Percentiles rank a stretch among this genome's conserved stretches.
Conservation (phyloP, 2,329 filamentous ascomycete genomes). For the Phyllosticta paracitricarpa region DNA sequence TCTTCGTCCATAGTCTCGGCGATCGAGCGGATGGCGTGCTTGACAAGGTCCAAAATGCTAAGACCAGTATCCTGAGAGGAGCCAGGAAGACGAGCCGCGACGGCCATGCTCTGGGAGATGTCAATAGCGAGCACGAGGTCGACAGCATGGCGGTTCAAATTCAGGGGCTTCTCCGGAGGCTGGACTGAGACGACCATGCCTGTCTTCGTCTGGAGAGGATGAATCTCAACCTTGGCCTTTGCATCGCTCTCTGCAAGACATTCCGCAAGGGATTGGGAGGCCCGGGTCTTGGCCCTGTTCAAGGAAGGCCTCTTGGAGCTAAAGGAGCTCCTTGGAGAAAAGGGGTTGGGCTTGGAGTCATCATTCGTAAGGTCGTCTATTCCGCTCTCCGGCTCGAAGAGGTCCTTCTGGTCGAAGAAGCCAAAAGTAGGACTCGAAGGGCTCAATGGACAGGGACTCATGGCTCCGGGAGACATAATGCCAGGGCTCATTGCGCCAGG, state of each 20-base stretch:
- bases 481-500: neutral
- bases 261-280: neutral
- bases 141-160: constrained; percentile 35
- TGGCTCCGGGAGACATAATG: neutral
- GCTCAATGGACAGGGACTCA: neutral
- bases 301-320: neutral
- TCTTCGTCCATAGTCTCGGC: constrained; percentile 44
- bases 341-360: neutral
- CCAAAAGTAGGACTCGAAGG: neutral
- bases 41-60: constrained; percentile 48
- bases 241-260: neutral
- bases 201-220: constrained; percentile 15
- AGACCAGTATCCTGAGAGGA: constrained; percentile 39
- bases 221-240: constrained; percentile 4
- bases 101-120: constrained; percentile 48
- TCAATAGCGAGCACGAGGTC: constrained; percentile 55
- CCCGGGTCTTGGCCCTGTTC: neutral
- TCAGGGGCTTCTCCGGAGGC: constrained; percentile 31
- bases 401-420: neutral
- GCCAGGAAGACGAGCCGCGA: constrained; percentile 37
- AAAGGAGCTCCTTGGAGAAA: neutral
- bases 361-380: neutral
- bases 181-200: constrained; percentile 39
- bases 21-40: constrained; percentile 50
- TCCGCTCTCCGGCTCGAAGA: neutral